Evolutionary conservation across 2,329 filamentous ascomycete species (phyloP), one percentile per base, ranked within the genome.

Genomic region (Ilyonectria mors-panacis): DNA sequence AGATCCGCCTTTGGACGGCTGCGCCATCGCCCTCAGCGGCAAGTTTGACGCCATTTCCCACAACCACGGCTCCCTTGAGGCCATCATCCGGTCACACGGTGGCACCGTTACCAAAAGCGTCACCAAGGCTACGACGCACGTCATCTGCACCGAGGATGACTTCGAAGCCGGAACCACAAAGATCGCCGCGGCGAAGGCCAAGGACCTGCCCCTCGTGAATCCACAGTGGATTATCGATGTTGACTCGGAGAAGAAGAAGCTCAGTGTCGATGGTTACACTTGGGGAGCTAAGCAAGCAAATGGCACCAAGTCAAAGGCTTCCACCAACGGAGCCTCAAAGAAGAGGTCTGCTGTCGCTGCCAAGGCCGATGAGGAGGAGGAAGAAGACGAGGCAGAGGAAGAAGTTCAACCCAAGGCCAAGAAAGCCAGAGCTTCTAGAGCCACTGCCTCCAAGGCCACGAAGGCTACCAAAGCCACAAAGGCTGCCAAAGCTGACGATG

Each of bases 191-290:
- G 87, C 85, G 5, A 77, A 81, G 10, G 71, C 81, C 13, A 81
- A 85, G 37, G 81, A 77, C 21, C 79, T 92, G 13, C 84, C 84
- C 3, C 84, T 93, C 51, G 85, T 94, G 28, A 83, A 79, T 10
- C 77, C 91, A 0, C 80, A 87, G 15, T 94, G 92, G 92, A 80
- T 91, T n/a, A 69, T 87, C 2, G 85, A 90, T n/a, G 89, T 85
- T 23, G 80, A 86, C 42, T 65, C 69, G 10, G 63, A 77, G 44
- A 70, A 73, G 26, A 72, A 69, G 55, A 70, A 72, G 48, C 67
- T 78, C 13, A 67, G 69, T 21, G 70, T 66, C 1, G 73, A 77
- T 26, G 70, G 72, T 21, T 78, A 76, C 30, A 48, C 66, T 26
- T 81, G 76, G 78, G 75, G 71, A 70, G 69, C 62, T 35, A 75